phyloP scores from a whole-genome alignment of 2,329 filamentous ascomycete genomes.

The Endothia cerciana region DNA sequence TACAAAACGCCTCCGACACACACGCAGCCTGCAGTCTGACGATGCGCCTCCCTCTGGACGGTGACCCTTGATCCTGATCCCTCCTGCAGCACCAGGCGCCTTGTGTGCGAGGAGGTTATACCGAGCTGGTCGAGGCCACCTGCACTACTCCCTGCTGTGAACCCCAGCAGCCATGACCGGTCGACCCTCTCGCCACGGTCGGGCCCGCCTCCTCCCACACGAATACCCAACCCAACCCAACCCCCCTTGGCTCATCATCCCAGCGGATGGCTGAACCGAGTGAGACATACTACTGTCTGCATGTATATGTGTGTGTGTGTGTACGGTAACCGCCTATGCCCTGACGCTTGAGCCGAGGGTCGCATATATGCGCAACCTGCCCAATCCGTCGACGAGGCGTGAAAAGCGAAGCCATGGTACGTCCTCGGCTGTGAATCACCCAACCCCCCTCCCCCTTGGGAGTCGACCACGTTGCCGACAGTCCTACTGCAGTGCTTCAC shows the following conservation, averaged over 20 bases:
- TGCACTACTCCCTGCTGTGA: not conserved
- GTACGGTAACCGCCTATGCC: not conserved
- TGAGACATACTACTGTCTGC: not conserved
- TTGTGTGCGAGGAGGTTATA: not conserved
- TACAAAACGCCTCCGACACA: not conserved
- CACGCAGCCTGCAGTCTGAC: constrained; percentile 12
- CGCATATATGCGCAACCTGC: constrained; percentile 11
- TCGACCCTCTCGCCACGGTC: not conserved
- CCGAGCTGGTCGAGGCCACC: not conserved
- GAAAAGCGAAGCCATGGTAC: constrained; percentile 1
- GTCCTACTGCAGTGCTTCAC: not conserved
- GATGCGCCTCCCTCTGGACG: not conserved
- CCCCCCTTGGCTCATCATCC: not conserved
- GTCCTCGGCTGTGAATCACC: not conserved
- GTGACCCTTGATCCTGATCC: not conserved
- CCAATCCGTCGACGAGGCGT: constrained; percentile 3
- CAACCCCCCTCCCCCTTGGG: not conserved
- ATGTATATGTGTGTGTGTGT: not conserved
- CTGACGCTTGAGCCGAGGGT: not conserved
- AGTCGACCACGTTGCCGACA: not conserved
- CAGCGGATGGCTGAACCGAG: not conserved
- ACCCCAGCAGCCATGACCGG: not conserved
- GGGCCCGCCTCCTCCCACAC: not conserved
- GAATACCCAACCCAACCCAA: too few relatives aligned
- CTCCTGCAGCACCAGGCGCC: constrained; percentile 16